These are phyloP conservation scores for Sphaerostilbella broomeana DNA, from an alignment of 2,329 filamentous ascomycete species.

Conservation along the genomic window DNA sequence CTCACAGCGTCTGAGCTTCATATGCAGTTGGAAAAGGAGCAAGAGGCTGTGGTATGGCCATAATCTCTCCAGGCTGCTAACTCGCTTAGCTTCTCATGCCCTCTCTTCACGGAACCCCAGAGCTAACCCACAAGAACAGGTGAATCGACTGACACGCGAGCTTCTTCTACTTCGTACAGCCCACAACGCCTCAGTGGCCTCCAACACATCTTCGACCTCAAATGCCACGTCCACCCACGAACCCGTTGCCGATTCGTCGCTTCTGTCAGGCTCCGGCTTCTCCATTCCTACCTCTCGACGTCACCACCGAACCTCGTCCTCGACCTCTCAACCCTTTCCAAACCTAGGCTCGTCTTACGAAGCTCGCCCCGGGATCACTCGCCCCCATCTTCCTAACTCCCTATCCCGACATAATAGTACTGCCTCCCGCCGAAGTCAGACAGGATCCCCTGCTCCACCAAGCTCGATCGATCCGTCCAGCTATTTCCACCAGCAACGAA, in stretches of 20 bases:
- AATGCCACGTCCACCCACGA: conserved; percentile 47
- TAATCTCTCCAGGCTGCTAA: neutral
- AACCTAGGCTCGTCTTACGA: conserved; percentile 32
- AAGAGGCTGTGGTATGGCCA: conserved; percentile 77
- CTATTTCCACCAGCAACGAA: conserved; percentile 43
- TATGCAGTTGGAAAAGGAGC: conserved; percentile 85
- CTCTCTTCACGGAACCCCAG: too few relatives aligned
- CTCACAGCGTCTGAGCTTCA: conserved; percentile 86
- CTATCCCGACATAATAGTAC: conserved; percentile 51
- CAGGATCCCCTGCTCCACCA: conserved; percentile 40
- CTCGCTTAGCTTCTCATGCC: too few relatives aligned
- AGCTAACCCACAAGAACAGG: conserved; percentile 52
- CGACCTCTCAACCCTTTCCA: conserved; percentile 46
- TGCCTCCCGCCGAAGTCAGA: conserved; percentile 46
- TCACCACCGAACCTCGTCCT: conserved; percentile 54
- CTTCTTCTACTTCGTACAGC: conserved; percentile 71
- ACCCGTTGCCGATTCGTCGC: conserved; percentile 41
- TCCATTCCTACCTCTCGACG: conserved; percentile 49
- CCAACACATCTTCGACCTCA: conserved; percentile 58
- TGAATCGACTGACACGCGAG: conserved; percentile 88
- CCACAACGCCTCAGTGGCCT: conserved; percentile 60
- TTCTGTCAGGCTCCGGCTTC: conserved; percentile 52
- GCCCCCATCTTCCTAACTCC: conserved; percentile 37
- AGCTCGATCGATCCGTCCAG: conserved; percentile 38
- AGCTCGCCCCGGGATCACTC: conserved; percentile 37